Conservation (phyloP, 2,329 filamentous ascomycete species). For the Alternaria sp. region DNA sequence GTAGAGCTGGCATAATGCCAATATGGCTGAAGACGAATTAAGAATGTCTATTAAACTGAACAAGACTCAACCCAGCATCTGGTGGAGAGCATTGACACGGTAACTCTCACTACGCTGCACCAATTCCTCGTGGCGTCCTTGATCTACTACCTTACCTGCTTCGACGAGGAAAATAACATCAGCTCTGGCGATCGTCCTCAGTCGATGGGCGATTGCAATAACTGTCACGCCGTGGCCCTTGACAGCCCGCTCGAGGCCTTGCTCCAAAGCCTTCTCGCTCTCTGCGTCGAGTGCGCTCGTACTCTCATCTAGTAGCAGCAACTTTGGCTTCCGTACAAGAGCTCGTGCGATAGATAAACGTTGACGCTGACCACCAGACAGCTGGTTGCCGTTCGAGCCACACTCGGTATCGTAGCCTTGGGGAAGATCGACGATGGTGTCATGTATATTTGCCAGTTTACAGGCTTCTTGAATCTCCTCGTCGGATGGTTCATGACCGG, state of each 20-base stretch:
- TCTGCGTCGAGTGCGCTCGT: slow-evolving; percentile 56
- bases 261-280: slow-evolving; percentile 52
- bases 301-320: slow-evolving; percentile 55
- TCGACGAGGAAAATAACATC: slow-evolving; percentile 60
- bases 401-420: slow-evolving; percentile 70
- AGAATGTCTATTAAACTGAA: slow-evolving; percentile 12
- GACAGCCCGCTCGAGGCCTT: slow-evolving; percentile 51
- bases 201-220: slow-evolving; percentile 57
- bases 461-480: slow-evolving; percentile 73
- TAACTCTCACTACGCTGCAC: slow-evolving; percentile 60
- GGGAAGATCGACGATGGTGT: slow-evolving; percentile 69
- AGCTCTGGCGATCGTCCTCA: slow-evolving; percentile 54
- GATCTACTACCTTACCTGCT: slow-evolving; percentile 58
- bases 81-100: slow-evolving; percentile 60
- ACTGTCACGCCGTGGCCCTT: slow-evolving; percentile 51
- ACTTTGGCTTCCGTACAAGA: slow-evolving; percentile 53
- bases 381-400: slow-evolving; percentile 52
- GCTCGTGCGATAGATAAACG: slow-evolving; percentile 55
- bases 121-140: slow-evolving; percentile 60
- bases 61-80: slow-evolving; percentile 52
- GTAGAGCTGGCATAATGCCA: slow-evolving; percentile 22
- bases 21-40: background rate
- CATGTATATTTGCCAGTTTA: slow-evolving; percentile 74
- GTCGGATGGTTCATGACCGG: slow-evolving; percentile 63
- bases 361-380: slow-evolving; percentile 56